Evolutionary conservation across 2,329 filamentous ascomycete genomes (phyloP).

Genomic region (Fusarium acutatum): DNA sequence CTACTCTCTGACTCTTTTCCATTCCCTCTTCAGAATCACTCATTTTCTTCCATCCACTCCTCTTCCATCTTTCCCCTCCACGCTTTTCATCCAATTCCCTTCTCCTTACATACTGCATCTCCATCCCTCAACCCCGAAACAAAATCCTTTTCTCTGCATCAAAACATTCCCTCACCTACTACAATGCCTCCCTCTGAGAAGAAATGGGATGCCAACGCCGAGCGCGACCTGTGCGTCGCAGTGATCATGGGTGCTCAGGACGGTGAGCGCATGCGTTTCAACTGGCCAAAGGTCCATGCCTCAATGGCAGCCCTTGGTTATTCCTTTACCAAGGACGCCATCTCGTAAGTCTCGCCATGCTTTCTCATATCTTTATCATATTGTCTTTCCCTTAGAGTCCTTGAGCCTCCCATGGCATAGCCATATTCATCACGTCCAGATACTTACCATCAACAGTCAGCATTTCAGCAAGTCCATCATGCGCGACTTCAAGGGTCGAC

Average conservation of each 20-base stretch:
- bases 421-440: neutral
- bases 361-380: neutral
- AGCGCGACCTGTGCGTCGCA: constrained; percentile 51
- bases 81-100: neutral
- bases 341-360: constrained; percentile 44
- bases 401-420: neutral
- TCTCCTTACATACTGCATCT: neutral
- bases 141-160: neutral
- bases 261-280: constrained; percentile 38
- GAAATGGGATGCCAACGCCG: constrained; percentile 49
- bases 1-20: neutral
- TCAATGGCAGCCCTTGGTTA: constrained; percentile 48
- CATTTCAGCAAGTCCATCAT: constrained; percentile 52
- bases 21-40: neutral
- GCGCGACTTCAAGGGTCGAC: constrained; percentile 46
- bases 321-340: constrained; percentile 50
- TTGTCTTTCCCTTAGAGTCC: neutral
- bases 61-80: neutral
- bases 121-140: neutral
- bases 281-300: constrained; percentile 46
- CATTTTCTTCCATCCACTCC: neutral
- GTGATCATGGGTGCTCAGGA: constrained; percentile 44
- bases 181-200: constrained; percentile 44
- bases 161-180: neutral
- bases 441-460: constrained; percentile 42